Evolutionary conservation across 2,329 filamentous ascomycete genomes (phyloP).

Genomic region (Helicocarpus griseus): DNA sequence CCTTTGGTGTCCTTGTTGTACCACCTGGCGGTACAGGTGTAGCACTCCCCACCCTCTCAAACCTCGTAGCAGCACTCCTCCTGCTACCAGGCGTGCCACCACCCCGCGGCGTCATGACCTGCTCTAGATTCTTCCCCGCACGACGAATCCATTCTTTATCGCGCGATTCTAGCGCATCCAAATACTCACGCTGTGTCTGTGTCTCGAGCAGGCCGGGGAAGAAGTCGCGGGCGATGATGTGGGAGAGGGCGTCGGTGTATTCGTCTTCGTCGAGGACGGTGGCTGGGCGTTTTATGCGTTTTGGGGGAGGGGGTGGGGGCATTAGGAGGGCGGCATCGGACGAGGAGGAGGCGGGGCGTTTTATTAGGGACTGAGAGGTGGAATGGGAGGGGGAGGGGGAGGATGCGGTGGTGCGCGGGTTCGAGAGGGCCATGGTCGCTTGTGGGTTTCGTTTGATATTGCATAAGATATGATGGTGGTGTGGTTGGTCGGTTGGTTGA

Average conservation of each 20-base stretch:
- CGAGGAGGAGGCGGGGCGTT: constrained; percentile 18
- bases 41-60: neutral
- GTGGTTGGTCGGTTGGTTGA: too few species aligned
- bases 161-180: constrained; percentile 80
- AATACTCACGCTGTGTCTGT: constrained; percentile 81
- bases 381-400: constrained; percentile 19
- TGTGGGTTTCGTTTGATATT: neutral
- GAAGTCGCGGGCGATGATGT: constrained; percentile 94
- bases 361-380: constrained; percentile 23
- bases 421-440: neutral
- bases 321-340: constrained; percentile 53
- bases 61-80: neutral
- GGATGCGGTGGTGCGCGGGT: constrained; percentile 14
- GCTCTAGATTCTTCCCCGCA: constrained; percentile 60
- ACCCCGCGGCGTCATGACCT: constrained; percentile 73
- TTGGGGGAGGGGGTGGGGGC: constrained; percentile 74
- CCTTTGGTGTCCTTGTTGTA: constrained; percentile 9
- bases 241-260: constrained; percentile 80
- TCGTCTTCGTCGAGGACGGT: constrained; percentile 87
- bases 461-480: neutral
- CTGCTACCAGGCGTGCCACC: constrained; percentile 29
- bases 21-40: neutral
- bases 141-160: constrained; percentile 78
- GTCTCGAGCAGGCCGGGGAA: constrained; percentile 84
- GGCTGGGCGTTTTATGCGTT: constrained; percentile 83